Evolutionary conservation across 2,329 filamentous ascomycete species (phyloP).

Genomic region (Talaromyces piceae): DNA sequence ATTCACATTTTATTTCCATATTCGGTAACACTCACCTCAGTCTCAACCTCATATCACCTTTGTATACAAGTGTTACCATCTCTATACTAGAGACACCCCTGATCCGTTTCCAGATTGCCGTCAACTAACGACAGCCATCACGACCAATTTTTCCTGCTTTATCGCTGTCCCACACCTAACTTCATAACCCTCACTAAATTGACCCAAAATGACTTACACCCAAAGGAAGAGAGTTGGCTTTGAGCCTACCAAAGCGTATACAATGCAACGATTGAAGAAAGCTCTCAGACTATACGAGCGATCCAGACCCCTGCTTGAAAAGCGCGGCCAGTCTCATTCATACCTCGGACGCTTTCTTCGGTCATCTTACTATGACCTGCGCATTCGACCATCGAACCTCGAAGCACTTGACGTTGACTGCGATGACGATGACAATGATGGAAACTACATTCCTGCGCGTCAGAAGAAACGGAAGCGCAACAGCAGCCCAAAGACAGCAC

Average conservation of each 20-base stretch:
- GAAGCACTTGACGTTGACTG: conserved; percentile 1
- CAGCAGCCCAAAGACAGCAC: neutral
- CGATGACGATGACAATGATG: conserved; percentile 3
- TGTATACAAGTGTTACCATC: too few species aligned
- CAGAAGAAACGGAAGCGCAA: neutral
- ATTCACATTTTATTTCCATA: too few species aligned
- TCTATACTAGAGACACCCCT: too few species aligned
- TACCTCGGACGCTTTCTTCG: conserved; percentile 8
- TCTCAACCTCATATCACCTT: too few species aligned
- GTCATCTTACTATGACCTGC: conserved; percentile 18
- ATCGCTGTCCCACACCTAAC: too few species aligned
- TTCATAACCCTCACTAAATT: too few species aligned
- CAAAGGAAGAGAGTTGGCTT: neutral
- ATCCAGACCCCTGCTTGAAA: conserved; percentile 12
- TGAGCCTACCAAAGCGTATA: conserved; percentile 3
- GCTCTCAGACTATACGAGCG: conserved; percentile 7
- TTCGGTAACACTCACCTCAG: too few species aligned
- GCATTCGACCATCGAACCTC: conserved; percentile 6
- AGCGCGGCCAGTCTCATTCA: conserved; percentile 20
- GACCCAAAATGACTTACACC: neutral
- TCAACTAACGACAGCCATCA: too few species aligned
- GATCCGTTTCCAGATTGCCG: too few species aligned
- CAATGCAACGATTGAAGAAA: conserved; percentile 3
- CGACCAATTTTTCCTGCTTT: too few species aligned
- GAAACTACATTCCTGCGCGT: neutral